Evolutionary conservation across 805 yeast genomes (phyloP), one percentile per base, ranked within the genome.

Genomic region (Barnettozyma populi): DNA sequence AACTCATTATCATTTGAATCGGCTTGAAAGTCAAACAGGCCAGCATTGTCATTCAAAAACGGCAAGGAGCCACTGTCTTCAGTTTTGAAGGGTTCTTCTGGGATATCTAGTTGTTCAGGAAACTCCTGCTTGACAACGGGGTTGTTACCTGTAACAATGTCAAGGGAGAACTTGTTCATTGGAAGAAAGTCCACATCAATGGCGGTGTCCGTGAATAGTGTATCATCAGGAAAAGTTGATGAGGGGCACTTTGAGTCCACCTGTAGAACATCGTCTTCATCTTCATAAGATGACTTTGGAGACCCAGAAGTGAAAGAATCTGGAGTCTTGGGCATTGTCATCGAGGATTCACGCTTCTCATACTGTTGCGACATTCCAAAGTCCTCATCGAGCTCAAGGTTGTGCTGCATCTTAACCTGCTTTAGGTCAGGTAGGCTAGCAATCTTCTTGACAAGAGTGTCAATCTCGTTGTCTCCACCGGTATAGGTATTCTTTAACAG

Each of bases 1-100:
- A 57, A 61, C 50, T 65, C 63, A 57, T 59, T 59, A 54, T 64
- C 67, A 52, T 45, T 46, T 50, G 57, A 40, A 41, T 49, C 48
- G 9, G 49, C 53, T 42, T 53, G 58, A 41, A 49, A 54, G 41
- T 57, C 60, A 35, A 50, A 59, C 32, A 52, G 42, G 14, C n/a
- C 46, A 32, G 52, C 14, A 40, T 52, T 50, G 18, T 50, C 54
- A 32, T 27, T 47, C 45, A 52, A 39, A 23, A 40, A 38, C n/a
- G 43, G 43, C 19, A 21, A 21, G 19, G 39, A 18, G 23, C 18
- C 47, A 43, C 43, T 44, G 16, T 39, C 47, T 41, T 47, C 48
- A 36, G 53, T 50, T 40, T 55, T 54, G 19, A 49, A 51, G 10
- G 50, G 50, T 10, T 40, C 41, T 16, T 39, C 47, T 19, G 36